phyloP scores from a whole-genome alignment of 257 asterid genomes.

The Salvia miltiorrhiza region DNA sequence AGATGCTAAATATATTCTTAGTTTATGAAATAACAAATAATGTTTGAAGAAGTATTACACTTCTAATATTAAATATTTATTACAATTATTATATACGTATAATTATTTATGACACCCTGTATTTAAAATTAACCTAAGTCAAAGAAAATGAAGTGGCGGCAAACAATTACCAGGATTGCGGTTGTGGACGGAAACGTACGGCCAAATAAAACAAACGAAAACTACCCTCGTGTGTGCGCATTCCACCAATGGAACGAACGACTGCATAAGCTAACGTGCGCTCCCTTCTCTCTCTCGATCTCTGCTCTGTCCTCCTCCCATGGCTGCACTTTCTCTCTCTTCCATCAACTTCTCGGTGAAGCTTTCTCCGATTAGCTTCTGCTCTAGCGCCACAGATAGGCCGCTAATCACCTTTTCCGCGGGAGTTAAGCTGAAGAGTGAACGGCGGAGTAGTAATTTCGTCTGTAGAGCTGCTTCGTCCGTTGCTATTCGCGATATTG shows the following conservation, averaged over 20 bases:
- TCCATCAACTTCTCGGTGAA: slow-evolving; percentile 25
- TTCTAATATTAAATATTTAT: too few relatives aligned
- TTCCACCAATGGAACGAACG: slow-evolving; percentile 4
- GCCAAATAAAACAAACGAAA: slow-evolving; percentile 9
- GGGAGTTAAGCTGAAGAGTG: slow-evolving; percentile 17
- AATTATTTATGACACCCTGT: too few relatives aligned
- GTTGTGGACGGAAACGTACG: slow-evolving; percentile 47
- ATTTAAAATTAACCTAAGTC: too few relatives aligned
- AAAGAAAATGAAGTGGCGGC: slow-evolving; percentile 62
- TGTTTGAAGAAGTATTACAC: too few relatives aligned
- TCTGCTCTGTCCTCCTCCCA: slow-evolving; percentile 25
- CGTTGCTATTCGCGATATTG: slow-evolving; percentile 55
- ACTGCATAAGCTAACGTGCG: slow-evolving; percentile 26
- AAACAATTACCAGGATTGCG: slow-evolving; percentile 37
- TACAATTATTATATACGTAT: too few relatives aligned
- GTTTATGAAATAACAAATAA: too few relatives aligned
- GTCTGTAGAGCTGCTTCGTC: slow-evolving; percentile 56
- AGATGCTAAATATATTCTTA: too few relatives aligned
- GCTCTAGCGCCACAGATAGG: slow-evolving; percentile 9
- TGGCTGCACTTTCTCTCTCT: slow-evolving; percentile 58
- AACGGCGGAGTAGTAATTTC: not conserved
- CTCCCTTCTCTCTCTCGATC: slow-evolving; percentile 15
- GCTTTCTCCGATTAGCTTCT: slow-evolving; percentile 22
- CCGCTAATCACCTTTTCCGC: slow-evolving; percentile 22
- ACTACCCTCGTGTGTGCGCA: slow-evolving; percentile 21